Conservation (phyloP, 2,329 filamentous ascomycete species). For the Colletotrichum sojae region DNA sequence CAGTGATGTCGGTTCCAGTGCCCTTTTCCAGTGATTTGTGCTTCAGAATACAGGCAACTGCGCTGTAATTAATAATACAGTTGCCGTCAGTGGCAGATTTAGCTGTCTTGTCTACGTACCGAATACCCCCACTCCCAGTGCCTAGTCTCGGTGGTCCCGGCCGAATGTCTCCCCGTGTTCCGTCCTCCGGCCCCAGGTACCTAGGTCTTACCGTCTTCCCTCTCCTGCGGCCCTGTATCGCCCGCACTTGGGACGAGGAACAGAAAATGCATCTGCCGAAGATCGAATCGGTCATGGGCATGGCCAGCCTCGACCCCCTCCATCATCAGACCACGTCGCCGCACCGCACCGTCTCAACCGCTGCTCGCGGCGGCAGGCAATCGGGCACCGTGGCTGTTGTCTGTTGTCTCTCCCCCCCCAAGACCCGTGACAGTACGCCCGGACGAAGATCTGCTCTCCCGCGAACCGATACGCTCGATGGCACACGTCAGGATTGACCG, state of each 20-base stretch:
- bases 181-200: neutral
- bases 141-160: conserved; percentile 12
- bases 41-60: too few species aligned
- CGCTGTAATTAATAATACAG: too few species aligned
- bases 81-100: too few species aligned
- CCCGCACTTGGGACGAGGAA: conserved; percentile 23
- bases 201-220: neutral
- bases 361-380: too few species aligned
- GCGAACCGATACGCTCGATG: conserved; percentile 15
- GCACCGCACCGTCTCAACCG: too few species aligned
- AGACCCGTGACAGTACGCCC: too few species aligned
- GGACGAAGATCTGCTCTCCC: neutral
- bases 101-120: too few species aligned
- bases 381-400: neutral
- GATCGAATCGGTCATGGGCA: conserved; percentile 11
- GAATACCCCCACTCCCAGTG: neutral
- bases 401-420: neutral
- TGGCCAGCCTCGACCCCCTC: conserved; percentile 1
- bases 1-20: neutral
- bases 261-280: conserved; percentile 38
- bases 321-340: conserved; percentile 5
- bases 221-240: conserved; percentile 8
- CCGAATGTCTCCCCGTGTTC: neutral
- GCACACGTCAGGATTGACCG: neutral
- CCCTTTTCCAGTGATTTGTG: too few species aligned